Percentiles rank a stretch among this genome's conserved stretches.
Evolutionary conservation across 768 basidiomycete genomes (phyloP).

Genomic region (Coprinopsis strossmayeri): DNA sequence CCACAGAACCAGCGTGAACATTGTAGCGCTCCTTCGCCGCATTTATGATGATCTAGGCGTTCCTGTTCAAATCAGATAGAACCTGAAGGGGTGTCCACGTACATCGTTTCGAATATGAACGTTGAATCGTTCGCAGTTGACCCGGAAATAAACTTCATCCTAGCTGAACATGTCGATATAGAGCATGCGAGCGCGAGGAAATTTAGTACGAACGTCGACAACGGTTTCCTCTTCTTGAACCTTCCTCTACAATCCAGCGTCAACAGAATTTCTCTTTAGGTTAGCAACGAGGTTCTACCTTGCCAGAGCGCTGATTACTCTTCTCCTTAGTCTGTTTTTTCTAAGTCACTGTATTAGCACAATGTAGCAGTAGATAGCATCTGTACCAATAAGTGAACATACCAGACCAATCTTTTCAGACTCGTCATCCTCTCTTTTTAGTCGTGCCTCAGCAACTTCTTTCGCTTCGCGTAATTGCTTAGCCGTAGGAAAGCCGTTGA

Average conservation of each 20-base stretch:
- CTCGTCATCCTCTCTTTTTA: slow-evolving; percentile 67
- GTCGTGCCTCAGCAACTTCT: slow-evolving; percentile 52
- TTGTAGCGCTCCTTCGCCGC: slow-evolving; percentile 82
- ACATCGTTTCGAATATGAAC: slow-evolving; percentile 85
- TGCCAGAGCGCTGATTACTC: slow-evolving; percentile 39
- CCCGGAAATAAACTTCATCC: slow-evolving; percentile 72
- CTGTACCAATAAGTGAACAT: slow-evolving; percentile 25
- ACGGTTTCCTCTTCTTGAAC: slow-evolving; percentile 47
- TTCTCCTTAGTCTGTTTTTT: slow-evolving; percentile 57
- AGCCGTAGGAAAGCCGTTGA: slow-evolving; percentile 70
- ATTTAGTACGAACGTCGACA: slow-evolving; percentile 54
- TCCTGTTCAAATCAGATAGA: slow-evolving; percentile 2
- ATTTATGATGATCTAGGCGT: slow-evolving; percentile 62
- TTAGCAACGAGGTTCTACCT: slow-evolving; percentile 34
- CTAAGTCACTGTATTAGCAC: too few relatives aligned
- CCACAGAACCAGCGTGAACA: slow-evolving; percentile 58
- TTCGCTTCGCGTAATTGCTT: slow-evolving; percentile 73
- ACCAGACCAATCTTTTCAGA: slow-evolving; percentile 71
- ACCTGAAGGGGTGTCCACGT: slow-evolving; percentile 16
- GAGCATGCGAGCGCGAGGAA: slow-evolving; percentile 2
- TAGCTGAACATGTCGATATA: slow-evolving; percentile 22
- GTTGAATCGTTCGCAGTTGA: slow-evolving; percentile 87
- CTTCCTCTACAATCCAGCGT: slow-evolving; percentile 30
- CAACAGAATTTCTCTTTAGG: background rate
- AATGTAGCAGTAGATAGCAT: too few relatives aligned